Evolutionary conservation across 441 rosid species (phyloP).

Genomic region (Populus hybrid): DNA sequence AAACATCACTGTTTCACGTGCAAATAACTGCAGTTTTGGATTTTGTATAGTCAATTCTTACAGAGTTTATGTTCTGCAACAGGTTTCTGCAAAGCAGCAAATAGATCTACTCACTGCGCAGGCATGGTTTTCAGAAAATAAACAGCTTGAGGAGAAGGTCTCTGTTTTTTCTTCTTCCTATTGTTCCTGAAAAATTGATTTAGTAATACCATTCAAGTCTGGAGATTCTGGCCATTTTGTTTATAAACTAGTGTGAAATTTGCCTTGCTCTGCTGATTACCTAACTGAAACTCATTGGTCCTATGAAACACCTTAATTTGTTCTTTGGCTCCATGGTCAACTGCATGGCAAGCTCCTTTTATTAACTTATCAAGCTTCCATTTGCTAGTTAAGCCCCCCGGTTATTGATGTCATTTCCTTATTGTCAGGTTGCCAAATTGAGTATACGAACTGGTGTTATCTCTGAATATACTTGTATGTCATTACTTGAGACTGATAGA

Average conservation of each 20-base stretch:
- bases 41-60: too few relatives aligned
- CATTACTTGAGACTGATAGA: conserved; percentile 52
- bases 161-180: conserved; percentile 8
- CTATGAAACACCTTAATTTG: not conserved
- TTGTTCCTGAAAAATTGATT: not conserved
- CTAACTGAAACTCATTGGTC: not conserved
- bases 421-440: conserved; percentile 54
- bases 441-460: conserved; percentile 56
- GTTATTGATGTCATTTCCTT: conserved; percentile 12
- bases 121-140: conserved; percentile 84
- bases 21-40: not conserved
- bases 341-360: not conserved
- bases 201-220: not conserved
- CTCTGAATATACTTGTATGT: conserved; percentile 79
- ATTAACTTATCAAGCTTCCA: not conserved
- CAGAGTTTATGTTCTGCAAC: conserved; percentile 6
- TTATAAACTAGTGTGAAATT: not conserved
- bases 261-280: not conserved
- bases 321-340: not conserved
- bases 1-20: not conserved
- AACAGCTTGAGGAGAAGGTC: conserved; percentile 76
- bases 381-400: not conserved
- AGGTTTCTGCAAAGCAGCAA: conserved; percentile 72
- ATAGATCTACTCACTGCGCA: conserved; percentile 80
- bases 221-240: not conserved